phyloP scores from a whole-genome alignment of 345 rosid species.

The Lepidium didymum region DNA sequence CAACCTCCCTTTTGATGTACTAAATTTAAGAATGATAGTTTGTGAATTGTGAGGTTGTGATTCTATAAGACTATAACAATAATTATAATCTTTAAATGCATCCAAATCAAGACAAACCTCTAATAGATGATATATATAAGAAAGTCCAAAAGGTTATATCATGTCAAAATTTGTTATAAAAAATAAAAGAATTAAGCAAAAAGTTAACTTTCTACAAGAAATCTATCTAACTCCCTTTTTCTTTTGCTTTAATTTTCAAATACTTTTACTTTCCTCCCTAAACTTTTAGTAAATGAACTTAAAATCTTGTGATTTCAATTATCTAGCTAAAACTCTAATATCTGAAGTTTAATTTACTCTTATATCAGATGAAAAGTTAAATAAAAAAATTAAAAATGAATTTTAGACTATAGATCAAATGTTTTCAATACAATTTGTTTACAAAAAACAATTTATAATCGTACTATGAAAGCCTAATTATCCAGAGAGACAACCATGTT shows the following conservation, averaged over 20 bases:
- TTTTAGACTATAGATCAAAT: no score
- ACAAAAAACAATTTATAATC: no score
- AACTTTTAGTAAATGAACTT: neutral
- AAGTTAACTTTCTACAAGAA: neutral
- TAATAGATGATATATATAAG: neutral
- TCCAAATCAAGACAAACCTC: neutral
- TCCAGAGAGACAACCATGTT: no score
- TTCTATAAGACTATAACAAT: neutral
- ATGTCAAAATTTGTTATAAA: neutral
- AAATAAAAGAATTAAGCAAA: neutral
- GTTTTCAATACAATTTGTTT: no score
- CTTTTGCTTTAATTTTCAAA: neutral
- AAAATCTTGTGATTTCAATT: no score
- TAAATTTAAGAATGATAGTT: neutral
- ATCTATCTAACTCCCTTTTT: neutral
- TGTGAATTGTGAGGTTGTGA: neutral
- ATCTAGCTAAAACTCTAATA: no score
- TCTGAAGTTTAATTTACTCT: no score
- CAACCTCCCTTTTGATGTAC: neutral
- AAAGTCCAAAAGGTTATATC: neutral
- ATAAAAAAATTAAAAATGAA: no score
- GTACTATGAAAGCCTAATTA: no score
- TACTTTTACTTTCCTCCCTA: constrained; percentile 5
- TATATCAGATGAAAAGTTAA: no score
- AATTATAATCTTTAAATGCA: neutral